Percentiles rank a stretch among this genome's conserved stretches.
phyloP scores from a whole-genome alignment of 805 yeast genomes.

The Nakazawaea ernobii region DNA sequence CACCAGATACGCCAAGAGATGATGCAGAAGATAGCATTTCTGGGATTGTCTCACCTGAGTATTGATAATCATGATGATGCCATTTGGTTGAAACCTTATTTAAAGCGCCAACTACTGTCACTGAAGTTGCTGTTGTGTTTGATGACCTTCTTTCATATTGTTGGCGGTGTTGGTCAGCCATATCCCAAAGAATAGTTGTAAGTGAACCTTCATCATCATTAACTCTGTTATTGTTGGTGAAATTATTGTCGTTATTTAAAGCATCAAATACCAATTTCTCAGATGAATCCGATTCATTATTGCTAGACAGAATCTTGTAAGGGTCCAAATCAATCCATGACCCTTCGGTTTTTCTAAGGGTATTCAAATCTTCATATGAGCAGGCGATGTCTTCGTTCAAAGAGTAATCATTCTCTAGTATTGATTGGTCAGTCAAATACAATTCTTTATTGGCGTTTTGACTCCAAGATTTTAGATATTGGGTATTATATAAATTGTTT shows the following conservation, averaged over 20 bases:
- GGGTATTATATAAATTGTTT: conserved; percentile 4
- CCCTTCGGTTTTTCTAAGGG: neutral
- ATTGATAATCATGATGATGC: too few relatives aligned
- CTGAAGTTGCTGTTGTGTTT: neutral
- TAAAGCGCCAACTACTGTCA: neutral
- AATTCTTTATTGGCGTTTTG: conserved; percentile 8
- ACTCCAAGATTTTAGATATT: conserved; percentile 8
- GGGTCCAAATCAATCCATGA: conserved; percentile 8
- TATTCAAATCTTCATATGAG: neutral
- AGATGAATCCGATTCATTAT: neutral
- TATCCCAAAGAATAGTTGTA: conserved; percentile 3
- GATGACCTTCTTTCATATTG: neutral
- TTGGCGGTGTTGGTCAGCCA: neutral
- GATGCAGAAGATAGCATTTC: neutral
- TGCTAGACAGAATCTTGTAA: neutral
- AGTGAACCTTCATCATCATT: conserved; percentile 2
- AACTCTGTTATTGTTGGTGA: neutral
- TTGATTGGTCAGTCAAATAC: conserved; percentile 1
- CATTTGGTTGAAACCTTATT: too few relatives aligned
- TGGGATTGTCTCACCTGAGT: neutral
- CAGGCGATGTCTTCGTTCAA: neutral
- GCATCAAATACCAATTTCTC: neutral
- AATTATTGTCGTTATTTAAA: too few relatives aligned
- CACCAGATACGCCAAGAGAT: neutral
- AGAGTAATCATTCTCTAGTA: conserved; percentile 6